phyloP scores from a whole-genome alignment of 139 green algal genomes.

The Mesotaenium endlicherianum region DNA sequence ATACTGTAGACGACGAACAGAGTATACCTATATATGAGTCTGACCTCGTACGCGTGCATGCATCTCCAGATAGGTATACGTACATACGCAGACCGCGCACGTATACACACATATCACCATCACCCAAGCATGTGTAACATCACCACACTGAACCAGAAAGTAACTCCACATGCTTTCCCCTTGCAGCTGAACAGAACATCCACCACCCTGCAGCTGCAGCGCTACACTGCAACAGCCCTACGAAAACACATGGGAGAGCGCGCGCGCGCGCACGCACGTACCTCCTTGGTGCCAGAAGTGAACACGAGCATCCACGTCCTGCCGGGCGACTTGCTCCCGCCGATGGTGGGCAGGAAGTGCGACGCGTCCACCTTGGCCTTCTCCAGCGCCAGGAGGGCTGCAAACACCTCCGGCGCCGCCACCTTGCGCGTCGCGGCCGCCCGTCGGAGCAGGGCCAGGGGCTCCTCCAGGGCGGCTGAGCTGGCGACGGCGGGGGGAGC shows the following conservation, averaged over 20 bases:
- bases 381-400: constrained; percentile 11
- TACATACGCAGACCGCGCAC: neutral
- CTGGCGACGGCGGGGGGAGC: no score
- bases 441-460: constrained; percentile 1
- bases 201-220: neutral
- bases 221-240: neutral
- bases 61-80: no score
- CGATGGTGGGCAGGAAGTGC: constrained; percentile 3
- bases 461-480: no score
- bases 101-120: no score
- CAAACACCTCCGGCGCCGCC: constrained; percentile 1
- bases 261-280: no score
- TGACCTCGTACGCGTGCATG: no score
- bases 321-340: constrained; percentile 12
- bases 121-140: no score
- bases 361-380: constrained; percentile 14
- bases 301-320: constrained; percentile 28
- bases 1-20: no score
- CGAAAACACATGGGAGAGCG: no score
- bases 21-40: no score
- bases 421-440: constrained; percentile 9
- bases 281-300: constrained; percentile 11
- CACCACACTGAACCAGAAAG: no score
- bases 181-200: neutral
- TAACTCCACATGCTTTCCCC: no score